Percentiles rank a stretch among this genome's conserved stretches.
phyloP scores from a whole-genome alignment of 352 stramenopile genomes.

The Phytophthora cryptogea region DNA sequence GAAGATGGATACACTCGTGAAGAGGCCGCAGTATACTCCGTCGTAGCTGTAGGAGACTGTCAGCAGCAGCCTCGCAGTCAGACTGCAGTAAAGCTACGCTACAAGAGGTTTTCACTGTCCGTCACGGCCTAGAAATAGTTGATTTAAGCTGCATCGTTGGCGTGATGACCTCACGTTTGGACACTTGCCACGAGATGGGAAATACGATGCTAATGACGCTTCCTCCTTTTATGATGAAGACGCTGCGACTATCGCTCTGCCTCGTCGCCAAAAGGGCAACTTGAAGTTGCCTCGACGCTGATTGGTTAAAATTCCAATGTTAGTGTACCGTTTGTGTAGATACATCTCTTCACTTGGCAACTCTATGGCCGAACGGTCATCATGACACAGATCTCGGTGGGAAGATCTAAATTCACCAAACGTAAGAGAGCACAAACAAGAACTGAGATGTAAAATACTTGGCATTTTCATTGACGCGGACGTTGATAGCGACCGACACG shows the following conservation, averaged over 20 bases:
- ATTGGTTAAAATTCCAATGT: constrained; percentile 2
- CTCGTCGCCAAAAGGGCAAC: constrained; percentile 1
- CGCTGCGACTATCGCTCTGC: too few species aligned
- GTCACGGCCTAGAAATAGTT: too few species aligned
- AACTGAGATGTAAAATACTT: background rate
- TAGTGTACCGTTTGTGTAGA: background rate
- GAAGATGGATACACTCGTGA: constrained; percentile 40
- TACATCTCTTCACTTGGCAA: background rate
- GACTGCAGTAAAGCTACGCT: too few species aligned
- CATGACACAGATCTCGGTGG: background rate
- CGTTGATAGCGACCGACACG: background rate
- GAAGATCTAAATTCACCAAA: background rate
- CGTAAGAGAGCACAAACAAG: background rate
- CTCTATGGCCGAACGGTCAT: background rate
- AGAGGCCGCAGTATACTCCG: constrained; percentile 24
- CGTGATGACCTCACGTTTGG: too few species aligned
- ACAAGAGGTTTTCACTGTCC: too few species aligned
- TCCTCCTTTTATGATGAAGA: too few species aligned
- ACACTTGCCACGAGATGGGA: too few species aligned
- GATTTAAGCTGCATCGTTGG: too few species aligned
- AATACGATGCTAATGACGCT: too few species aligned
- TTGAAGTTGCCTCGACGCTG: constrained; percentile 17
- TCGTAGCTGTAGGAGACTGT: constrained; percentile 28
- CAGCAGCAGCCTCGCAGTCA: constrained; percentile 43
- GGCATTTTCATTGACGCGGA: background rate